Evolutionary conservation across 2,329 filamentous ascomycete genomes (phyloP), one percentile per base, ranked within the genome.

Genomic region (Diplocarpon mali): DNA sequence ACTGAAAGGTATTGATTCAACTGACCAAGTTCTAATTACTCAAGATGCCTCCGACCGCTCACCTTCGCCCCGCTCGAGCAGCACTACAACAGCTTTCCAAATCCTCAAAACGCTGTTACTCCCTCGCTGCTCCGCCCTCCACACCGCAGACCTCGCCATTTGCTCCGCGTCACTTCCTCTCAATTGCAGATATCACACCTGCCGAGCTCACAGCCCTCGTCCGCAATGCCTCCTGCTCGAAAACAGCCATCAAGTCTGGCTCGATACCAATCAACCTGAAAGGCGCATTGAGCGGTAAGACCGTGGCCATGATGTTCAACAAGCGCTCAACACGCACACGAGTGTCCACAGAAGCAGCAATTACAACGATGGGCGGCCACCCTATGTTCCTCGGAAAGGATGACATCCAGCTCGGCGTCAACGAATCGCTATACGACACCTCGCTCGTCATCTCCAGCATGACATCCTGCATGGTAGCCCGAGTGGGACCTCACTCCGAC

Each of bases 351-450:
- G 92, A 98, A 69, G 83, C 83, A 7, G 92, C 92, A 11, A 80
- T 95, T 31, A 77, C 83, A n/a, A 71, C 85, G 48, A 75, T 98
- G 71, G 88, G 89, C 31, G 92, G 90, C 0, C 84, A 95, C 58
- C 82, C 92, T 16, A 95, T 98, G 89, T 98, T 98, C 63, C 67
- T 98, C 47, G 88, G 89, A 58, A 92, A 89, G 62, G 83, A 93
- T 44, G 92, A 98, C 62, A 98, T 98, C 51, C 92, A 98, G 65
- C 73, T 98, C 15, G 92, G 92, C 42, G 92, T 85, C 64, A 98
- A 98, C 59, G 92, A 98, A 67, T 89, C 85, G 5, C 73, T 96
- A n/a, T 83, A 86, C 62, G 92, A 98, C 65, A 95, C 89, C 5
- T 82, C 86, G 0, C 74, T 84, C 34, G 87, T 98, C 51, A 87